phyloP scores from a whole-genome alignment of 2,329 filamentous ascomycete genomes.

The Ceratocystis cubensis region DNA sequence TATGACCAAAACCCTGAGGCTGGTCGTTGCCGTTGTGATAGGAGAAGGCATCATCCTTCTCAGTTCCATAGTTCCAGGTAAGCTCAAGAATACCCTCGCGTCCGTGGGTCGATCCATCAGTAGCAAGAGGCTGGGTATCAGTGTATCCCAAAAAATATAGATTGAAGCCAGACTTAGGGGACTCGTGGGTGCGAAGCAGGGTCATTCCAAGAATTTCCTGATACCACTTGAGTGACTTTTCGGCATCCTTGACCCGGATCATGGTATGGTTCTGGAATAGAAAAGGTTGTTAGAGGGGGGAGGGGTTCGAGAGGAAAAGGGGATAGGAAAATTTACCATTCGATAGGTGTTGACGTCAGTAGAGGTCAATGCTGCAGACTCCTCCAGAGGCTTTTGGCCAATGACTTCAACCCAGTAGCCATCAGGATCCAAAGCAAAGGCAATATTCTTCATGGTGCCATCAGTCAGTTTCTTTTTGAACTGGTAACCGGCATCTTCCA shows the following conservation, averaged over 20 bases:
- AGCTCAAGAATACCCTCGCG: constrained; percentile 80
- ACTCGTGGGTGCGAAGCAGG: constrained; percentile 60
- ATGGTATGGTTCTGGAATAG: constrained; percentile 69
- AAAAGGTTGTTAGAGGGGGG: neutral
- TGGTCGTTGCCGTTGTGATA: constrained; percentile 90
- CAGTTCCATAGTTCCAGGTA: constrained; percentile 73
- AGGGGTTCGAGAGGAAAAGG: neutral
- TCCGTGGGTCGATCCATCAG: constrained; percentile 44
- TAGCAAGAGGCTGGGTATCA: constrained; percentile 39
- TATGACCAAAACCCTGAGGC: constrained; percentile 89
- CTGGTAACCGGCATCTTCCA: constrained; percentile 79
- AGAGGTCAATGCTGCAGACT: constrained; percentile 56
- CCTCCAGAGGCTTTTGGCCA: constrained; percentile 56
- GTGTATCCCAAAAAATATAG: constrained; percentile 86
- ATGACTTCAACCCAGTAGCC: constrained; percentile 80
- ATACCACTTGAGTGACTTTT: constrained; percentile 66
- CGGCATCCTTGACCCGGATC: constrained; percentile 77
- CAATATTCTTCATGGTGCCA: constrained; percentile 75
- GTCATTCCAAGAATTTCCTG: constrained; percentile 83
- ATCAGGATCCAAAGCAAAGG: constrained; percentile 81
- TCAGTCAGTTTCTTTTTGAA: constrained; percentile 94
- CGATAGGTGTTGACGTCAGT: constrained; percentile 68
- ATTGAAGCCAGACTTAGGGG: constrained; percentile 61
- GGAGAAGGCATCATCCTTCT: constrained; percentile 69
- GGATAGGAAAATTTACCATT: constrained; percentile 35